phyloP scores from a whole-genome alignment of 108 stramenopile species.

The Cyclotella atomus region DNA sequence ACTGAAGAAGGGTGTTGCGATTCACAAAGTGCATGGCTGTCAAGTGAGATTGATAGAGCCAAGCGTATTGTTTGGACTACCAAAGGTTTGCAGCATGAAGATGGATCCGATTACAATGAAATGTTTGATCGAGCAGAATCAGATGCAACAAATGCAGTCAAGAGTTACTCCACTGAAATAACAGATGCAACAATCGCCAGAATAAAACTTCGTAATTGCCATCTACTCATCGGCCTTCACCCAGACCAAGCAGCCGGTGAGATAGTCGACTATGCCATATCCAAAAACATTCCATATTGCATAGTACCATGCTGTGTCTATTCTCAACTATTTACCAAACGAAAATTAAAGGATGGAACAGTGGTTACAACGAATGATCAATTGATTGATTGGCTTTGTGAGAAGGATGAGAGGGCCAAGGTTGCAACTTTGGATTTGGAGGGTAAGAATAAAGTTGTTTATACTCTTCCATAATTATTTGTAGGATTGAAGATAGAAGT shows the following conservation, averaged over 20 bases:
- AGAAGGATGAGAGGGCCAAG: constrained; percentile 32
- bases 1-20: no score
- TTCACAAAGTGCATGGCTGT: not conserved
- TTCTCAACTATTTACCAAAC: constrained; percentile 32
- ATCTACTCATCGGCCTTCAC: constrained; percentile 54
- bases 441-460: constrained; percentile 54
- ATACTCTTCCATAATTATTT: constrained; percentile 46
- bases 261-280: constrained; percentile 46
- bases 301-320: constrained; percentile 61
- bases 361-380: constrained; percentile 42
- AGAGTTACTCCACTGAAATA: constrained; percentile 8
- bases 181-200: constrained; percentile 12
- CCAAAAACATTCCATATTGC: constrained; percentile 40
- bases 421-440: constrained; percentile 43
- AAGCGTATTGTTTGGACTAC: constrained; percentile 32
- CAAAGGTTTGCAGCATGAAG: constrained; percentile 42
- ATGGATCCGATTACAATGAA: constrained; percentile 31
- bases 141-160: not conserved
- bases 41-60: constrained; percentile 17
- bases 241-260: constrained; percentile 60
- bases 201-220: constrained; percentile 13
- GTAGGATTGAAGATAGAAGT: no score
- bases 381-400: constrained; percentile 38
- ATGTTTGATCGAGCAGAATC: not conserved
- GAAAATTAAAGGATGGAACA: constrained; percentile 34